Evolutionary conservation across 2,329 filamentous ascomycete species (phyloP).

Genomic region (Colletotrichum aenigma): DNA sequence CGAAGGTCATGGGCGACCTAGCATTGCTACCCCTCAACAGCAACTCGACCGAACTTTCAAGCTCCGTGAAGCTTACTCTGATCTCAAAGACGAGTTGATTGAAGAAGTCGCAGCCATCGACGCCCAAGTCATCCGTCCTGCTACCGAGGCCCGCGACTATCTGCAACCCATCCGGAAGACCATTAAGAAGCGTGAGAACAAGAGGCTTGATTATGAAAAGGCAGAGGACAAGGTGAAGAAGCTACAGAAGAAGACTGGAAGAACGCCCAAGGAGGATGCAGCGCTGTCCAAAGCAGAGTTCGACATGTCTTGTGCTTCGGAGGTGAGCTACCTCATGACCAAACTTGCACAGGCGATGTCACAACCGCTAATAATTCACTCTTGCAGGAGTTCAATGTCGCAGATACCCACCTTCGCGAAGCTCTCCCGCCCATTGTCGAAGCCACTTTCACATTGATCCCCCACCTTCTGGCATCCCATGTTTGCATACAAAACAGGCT

Average conservation of each 20-base stretch:
- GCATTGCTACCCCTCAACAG: conserved; percentile 63
- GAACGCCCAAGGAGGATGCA: conserved; percentile 75
- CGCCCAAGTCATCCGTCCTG: conserved; percentile 70
- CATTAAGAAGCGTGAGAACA: conserved; percentile 85
- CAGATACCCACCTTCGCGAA: conserved; percentile 75
- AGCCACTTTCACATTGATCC: conserved; percentile 75
- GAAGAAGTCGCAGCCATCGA: conserved; percentile 77
- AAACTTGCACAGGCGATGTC: too few relatives aligned
- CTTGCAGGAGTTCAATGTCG: conserved; percentile 70
- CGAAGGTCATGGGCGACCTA: conserved; percentile 57
- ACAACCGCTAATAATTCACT: background rate
- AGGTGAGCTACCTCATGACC: conserved; percentile 48
- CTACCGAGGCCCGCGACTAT: conserved; percentile 69
- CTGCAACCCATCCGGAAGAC: conserved; percentile 78
- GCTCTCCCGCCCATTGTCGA: conserved; percentile 74
- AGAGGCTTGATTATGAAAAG: conserved; percentile 81
- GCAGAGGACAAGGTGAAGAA: conserved; percentile 74
- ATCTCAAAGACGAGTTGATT: conserved; percentile 73
- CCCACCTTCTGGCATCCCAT: conserved; percentile 71
- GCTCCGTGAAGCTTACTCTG: conserved; percentile 70
- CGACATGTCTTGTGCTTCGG: conserved; percentile 68
- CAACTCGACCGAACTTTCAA: conserved; percentile 68
- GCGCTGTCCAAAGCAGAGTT: conserved; percentile 73
- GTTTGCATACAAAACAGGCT: conserved; percentile 80
- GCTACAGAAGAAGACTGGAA: conserved; percentile 71